Percentiles rank a stretch among this genome's conserved stretches.
Conservation (phyloP, 176 grass and related monocot genomes). For the Aegilops bicornis region DNA sequence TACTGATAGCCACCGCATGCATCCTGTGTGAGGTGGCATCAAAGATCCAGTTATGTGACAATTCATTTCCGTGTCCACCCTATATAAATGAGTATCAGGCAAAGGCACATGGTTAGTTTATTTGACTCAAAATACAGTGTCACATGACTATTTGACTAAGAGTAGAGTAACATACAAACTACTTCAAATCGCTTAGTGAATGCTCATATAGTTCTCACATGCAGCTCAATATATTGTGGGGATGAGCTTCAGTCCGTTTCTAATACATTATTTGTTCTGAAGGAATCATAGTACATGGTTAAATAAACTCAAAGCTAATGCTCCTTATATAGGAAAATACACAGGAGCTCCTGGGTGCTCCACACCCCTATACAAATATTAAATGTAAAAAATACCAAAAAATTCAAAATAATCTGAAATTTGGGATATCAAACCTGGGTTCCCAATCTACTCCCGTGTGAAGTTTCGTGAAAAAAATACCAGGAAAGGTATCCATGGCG, state of each 20-base stretch:
- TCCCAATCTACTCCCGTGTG: too few relatives aligned
- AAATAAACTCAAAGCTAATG: not conserved
- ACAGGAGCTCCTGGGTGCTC: too few relatives aligned
- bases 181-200: not conserved
- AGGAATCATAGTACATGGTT: not conserved
- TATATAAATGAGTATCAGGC: constrained; percentile 46
- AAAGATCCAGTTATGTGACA: constrained; percentile 91
- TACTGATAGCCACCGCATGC: constrained; percentile 59
- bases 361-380: too few relatives aligned
- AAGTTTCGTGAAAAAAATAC: too few relatives aligned
- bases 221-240: not conserved
- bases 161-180: not conserved
- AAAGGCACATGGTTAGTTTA: constrained; percentile 18
- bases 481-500: too few relatives aligned
- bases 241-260: not conserved
- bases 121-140: constrained; percentile 2
- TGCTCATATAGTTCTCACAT: not conserved
- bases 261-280: not conserved
- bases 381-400: too few relatives aligned
- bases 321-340: too few relatives aligned
- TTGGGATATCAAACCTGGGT: too few relatives aligned
- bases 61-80: constrained; percentile 81
- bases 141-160: not conserved
- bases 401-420: too few relatives aligned
- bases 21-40: constrained; percentile 68